Evolutionary conservation across 768 basidiomycete species (phyloP).

Genomic region (Mycena kentingensis): DNA sequence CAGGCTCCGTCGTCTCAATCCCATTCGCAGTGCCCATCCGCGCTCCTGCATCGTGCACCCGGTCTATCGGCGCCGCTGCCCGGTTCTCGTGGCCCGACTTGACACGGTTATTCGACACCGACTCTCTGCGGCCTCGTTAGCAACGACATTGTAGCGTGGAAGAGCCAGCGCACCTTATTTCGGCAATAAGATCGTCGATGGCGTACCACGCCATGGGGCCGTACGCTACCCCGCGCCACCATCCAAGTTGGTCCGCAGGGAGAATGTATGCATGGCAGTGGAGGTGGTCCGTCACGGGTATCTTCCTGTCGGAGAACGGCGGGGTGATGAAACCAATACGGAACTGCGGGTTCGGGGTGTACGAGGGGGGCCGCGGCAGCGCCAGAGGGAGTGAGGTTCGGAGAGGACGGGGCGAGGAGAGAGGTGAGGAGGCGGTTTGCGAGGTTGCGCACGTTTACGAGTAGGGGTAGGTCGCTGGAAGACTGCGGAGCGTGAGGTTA

Average conservation of each 20-base stretch:
- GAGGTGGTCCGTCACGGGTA: constrained; percentile 78
- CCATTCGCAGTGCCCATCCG: constrained; percentile 67
- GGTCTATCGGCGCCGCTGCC: constrained; percentile 64
- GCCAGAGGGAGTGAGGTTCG: too few relatives aligned
- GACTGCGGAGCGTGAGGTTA: constrained; percentile 45
- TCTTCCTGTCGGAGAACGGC: constrained; percentile 75
- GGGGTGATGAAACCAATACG: constrained; percentile 79
- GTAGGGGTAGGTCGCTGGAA: constrained; percentile 72
- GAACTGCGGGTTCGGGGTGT: constrained; percentile 42
- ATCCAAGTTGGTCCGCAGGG: constrained; percentile 66
- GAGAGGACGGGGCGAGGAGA: constrained; percentile 41
- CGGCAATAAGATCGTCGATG: constrained; percentile 78
- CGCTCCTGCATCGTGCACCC: constrained; percentile 71
- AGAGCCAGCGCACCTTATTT: constrained; percentile 61
- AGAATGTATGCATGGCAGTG: constrained; percentile 75
- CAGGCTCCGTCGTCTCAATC: constrained; percentile 56
- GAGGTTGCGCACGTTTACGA: constrained; percentile 61
- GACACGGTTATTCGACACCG: constrained; percentile 79
- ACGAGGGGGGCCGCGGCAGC: too few relatives aligned
- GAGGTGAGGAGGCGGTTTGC: constrained; percentile 57
- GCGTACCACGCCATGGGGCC: constrained; percentile 72
- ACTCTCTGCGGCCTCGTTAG: constrained; percentile 53
- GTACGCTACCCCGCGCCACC: constrained; percentile 72
- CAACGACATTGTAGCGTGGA: constrained; percentile 9
- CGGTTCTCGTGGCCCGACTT: constrained; percentile 74